phyloP scores from a whole-genome alignment of 306 rosid species.

The Gastrolobium bilobum region DNA sequence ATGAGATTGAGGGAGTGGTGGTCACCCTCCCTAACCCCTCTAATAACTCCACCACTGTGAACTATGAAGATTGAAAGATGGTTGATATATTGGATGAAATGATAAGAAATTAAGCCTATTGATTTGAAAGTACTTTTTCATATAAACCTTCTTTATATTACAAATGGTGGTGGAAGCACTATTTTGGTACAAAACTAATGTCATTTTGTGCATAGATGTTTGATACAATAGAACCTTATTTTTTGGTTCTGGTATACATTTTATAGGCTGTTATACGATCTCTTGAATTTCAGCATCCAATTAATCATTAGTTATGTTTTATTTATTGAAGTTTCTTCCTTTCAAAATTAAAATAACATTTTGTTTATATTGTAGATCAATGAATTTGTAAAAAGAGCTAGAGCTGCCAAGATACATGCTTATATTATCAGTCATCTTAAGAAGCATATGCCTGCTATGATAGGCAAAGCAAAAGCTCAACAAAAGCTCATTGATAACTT shows the following conservation, averaged over 20 bases:
- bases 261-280: neutral
- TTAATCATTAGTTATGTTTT: neutral
- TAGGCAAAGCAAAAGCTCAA: slow-evolving; percentile 90
- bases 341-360: neutral
- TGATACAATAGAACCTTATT: neutral
- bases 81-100: neutral
- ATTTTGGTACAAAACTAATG: neutral
- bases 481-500: slow-evolving; percentile 79
- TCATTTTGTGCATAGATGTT: neutral
- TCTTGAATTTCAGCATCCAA: neutral
- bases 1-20: no score
- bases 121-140: neutral
- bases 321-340: neutral
- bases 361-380: slow-evolving; percentile 67
- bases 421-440: slow-evolving; percentile 89
- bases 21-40: no score
- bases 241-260: neutral
- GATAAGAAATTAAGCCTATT: neutral
- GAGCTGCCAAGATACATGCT: slow-evolving; percentile 93
- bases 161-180: neutral
- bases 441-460: slow-evolving; percentile 90
- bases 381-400: slow-evolving; percentile 94
- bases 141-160: neutral
- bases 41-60: no score
- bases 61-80: neutral